Conservation (phyloP, 2,329 filamentous ascomycete species). For the Beauveria pseudobassiana region DNA sequence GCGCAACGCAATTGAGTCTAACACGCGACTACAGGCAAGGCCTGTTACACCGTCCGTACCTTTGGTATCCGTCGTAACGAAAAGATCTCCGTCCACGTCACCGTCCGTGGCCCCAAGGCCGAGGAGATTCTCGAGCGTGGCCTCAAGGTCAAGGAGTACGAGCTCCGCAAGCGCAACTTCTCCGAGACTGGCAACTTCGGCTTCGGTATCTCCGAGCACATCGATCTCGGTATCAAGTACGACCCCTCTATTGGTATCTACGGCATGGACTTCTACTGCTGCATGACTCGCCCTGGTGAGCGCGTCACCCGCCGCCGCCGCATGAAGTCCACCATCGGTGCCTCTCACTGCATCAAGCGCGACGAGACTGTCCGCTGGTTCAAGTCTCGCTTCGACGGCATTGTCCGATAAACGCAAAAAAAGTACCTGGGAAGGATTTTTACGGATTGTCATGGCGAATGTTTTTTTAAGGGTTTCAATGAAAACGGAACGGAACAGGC, state of each 20-base stretch:
- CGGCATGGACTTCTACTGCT: constrained; percentile 99
- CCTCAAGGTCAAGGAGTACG: constrained; percentile 99
- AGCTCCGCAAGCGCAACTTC: constrained; percentile 99
- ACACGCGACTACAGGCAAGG: constrained; percentile 64
- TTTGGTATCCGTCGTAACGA: constrained; percentile 99
- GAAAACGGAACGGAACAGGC: constrained; percentile 20
- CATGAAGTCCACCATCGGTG: constrained; percentile 76
- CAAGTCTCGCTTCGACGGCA: constrained; percentile 87
- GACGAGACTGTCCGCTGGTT: constrained; percentile 97
- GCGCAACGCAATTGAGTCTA: constrained; percentile 11
- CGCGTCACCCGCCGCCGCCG: constrained; percentile 93
- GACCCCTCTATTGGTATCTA: constrained; percentile 97
- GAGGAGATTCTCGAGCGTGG: constrained; percentile 99
- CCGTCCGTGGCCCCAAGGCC: constrained; percentile 93
- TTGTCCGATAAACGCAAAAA: constrained; percentile 75
- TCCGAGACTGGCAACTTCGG: constrained; percentile 99
- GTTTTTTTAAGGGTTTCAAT: constrained; percentile 23
- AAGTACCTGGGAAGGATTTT: constrained; percentile 20
- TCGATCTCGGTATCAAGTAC: constrained; percentile 99
- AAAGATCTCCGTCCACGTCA: constrained; percentile 99
- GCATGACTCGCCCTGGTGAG: constrained; percentile 99
- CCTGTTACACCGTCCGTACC: constrained; percentile 99
- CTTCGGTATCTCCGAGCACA: constrained; percentile 99
- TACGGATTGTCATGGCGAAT: constrained; percentile 35
- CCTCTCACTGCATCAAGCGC: constrained; percentile 88